phyloP scores from a whole-genome alignment of 1,284 basidiomycete species.

The Leccinum huronense region DNA sequence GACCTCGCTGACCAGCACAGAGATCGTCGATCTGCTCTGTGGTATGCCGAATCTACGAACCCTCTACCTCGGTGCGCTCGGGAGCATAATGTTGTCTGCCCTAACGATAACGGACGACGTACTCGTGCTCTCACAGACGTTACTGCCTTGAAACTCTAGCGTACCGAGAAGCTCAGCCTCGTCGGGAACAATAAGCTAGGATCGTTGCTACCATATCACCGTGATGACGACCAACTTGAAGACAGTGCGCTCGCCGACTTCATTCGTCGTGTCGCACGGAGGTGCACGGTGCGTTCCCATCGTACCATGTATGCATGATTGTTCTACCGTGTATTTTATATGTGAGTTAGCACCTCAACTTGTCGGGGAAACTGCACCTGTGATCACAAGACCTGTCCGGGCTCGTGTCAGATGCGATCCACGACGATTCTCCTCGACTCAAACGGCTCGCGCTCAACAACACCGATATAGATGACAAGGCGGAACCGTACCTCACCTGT shows the following conservation, averaged over 20 bases:
- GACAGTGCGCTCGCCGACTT: conserved; percentile 38
- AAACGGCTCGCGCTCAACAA: conserved; percentile 56
- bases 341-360: conserved; percentile 32
- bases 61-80: conserved; percentile 60
- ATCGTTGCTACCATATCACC: no score
- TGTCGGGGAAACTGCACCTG: conserved; percentile 52
- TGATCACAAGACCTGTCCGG: conserved; percentile 54
- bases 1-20: conserved; percentile 43
- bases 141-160: conserved; percentile 34
- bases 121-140: conserved; percentile 47
- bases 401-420: conserved; percentile 39
- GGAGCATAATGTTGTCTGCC: conserved; percentile 47
- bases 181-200: no score
- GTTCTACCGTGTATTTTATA: not conserved
- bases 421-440: conserved; percentile 39
- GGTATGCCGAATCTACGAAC: conserved; percentile 44
- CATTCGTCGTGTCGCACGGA: conserved; percentile 36
- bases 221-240: no score
- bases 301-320: conserved; percentile 1
- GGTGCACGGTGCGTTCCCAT: conserved; percentile 48
- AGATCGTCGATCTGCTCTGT: conserved; percentile 43
- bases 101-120: conserved; percentile 56
- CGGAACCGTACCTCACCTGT: conserved; percentile 49
- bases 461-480: conserved; percentile 46
- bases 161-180: conserved; percentile 40